Conservation (phyloP, 495 filamentous ascomycete species). For the Hypoxylon rickii region DNA sequence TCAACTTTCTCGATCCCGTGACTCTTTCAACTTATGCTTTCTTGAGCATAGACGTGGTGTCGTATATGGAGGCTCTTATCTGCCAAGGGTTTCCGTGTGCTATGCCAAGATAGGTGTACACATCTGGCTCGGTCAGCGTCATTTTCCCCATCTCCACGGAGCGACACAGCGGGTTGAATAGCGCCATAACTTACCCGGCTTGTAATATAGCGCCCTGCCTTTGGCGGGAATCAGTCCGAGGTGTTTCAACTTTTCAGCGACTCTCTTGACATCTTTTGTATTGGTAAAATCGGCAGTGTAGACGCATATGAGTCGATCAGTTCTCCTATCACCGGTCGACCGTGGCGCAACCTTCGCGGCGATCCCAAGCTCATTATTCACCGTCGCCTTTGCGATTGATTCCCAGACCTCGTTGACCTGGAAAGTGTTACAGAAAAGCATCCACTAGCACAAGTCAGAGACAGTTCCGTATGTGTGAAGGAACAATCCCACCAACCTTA, state of each 20-base stretch:
- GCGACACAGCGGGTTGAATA: not conserved
- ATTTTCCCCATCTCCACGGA: not conserved
- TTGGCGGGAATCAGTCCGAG: constrained; percentile 59
- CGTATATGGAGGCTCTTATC: constrained; percentile 65
- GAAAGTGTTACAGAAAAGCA: constrained; percentile 68
- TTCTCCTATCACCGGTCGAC: constrained; percentile 38
- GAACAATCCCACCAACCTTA: constrained; percentile 49
- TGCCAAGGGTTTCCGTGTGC: constrained; percentile 68
- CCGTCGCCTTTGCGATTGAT: constrained; percentile 64
- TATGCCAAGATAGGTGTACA: constrained; percentile 73
- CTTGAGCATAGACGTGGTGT: constrained; percentile 42
- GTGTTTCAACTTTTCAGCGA: constrained; percentile 62
- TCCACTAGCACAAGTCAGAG: constrained; percentile 59
- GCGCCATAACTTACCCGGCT: constrained; percentile 55
- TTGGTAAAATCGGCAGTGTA: constrained; percentile 79
- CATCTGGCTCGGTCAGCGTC: constrained; percentile 54
- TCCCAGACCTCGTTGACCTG: constrained; percentile 68
- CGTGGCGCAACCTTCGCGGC: constrained; percentile 70
- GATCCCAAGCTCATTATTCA: constrained; percentile 66
- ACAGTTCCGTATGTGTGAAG: not conserved
- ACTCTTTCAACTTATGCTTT: constrained; percentile 8
- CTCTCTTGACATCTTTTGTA: constrained; percentile 66
- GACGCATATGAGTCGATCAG: constrained; percentile 66
- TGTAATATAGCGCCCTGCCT: constrained; percentile 71
- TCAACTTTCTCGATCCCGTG: not conserved